Evolutionary conservation across 164 flowering plant species (phyloP), one percentile per base, ranked within the genome.

Genomic region (Pachysandra terminalis): DNA sequence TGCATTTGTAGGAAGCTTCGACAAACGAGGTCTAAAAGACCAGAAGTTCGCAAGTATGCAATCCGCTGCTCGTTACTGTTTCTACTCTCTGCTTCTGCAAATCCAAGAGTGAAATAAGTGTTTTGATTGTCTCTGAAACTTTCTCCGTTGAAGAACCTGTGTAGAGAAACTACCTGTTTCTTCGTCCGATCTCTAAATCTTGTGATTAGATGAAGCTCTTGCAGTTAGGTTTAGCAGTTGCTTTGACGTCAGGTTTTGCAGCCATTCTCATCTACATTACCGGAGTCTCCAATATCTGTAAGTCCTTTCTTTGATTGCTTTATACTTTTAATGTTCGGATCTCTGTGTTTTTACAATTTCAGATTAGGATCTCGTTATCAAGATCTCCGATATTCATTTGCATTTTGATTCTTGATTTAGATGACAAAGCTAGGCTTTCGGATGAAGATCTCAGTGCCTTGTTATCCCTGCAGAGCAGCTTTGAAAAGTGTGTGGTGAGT

Each of bases 401-500:
- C n/a, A 26, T 16, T 40, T 2, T 76, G 25, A 2, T 54, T 77
- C 76, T 62, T n/a, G 32, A 66, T 19, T 70, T 61, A 93, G 92
- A 86, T 73, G 80, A 35, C 48, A 53, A 41, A 41, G 24, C 68
- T 54, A 73, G 35, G 48, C 59, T 86, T 64, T 74, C 88, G 0
- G 76, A 78, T 45, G 86, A 90, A 69, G 98, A 94, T 83, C 56
- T 82, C 67, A 85, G 77, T 22, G 87, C 92, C 0, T 72, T 94
- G 84, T 72, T 68, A 24, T 73, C 85, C 56, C 79, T 91, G 61
- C 93, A 82, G 71, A 69, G 55, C 61, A 71, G 65, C 66, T 94
- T 94, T 74, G 75, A 81, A 75, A 86, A 94, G 82, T 94, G 98
- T 70, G 92, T 94, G 87, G 98, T 94, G 64, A 84, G 98, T 73